Evolutionary conservation across 2,329 filamentous ascomycete species (phyloP).

Genomic region (Verticillium tricorpus): DNA sequence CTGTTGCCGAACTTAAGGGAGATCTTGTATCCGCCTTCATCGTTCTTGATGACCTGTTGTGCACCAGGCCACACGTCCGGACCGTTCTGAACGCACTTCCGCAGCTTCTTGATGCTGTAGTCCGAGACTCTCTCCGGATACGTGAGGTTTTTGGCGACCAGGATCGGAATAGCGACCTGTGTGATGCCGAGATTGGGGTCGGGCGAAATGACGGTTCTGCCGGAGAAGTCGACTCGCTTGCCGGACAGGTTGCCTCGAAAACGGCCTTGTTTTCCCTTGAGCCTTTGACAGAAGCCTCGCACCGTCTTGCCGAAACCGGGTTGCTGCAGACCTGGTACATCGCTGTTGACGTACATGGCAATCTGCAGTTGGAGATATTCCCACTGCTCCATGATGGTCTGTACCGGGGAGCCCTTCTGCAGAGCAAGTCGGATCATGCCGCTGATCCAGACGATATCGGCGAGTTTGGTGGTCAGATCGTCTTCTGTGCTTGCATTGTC

Average conservation of each 20-base stretch:
- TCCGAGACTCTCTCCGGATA: conserved; percentile 86
- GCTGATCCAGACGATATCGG: conserved; percentile 91
- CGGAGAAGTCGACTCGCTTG: conserved; percentile 98
- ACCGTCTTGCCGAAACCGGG: conserved; percentile 83
- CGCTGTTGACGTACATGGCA: conserved; percentile 97
- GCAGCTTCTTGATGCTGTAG: conserved; percentile 81
- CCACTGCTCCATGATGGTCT: conserved; percentile 97
- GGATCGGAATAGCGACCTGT: conserved; percentile 83
- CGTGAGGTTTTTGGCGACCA: conserved; percentile 94
- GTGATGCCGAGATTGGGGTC: conserved; percentile 93
- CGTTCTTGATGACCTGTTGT: conserved; percentile 68
- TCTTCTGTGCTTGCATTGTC: conserved; percentile 93
- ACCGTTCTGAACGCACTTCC: conserved; percentile 69
- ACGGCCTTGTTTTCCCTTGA: conserved; percentile 96
- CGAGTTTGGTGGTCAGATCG: conserved; percentile 93
- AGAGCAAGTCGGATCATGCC: conserved; percentile 80
- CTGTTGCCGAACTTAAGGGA: conserved; percentile 72
- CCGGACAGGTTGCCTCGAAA: conserved; percentile 96
- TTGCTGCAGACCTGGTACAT: conserved; percentile 88
- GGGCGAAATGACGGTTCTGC: conserved; percentile 93
- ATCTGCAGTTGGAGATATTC: conserved; percentile 94
- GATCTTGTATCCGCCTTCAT: conserved; percentile 62
- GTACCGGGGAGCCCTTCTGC: conserved; percentile 75
- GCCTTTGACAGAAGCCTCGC: conserved; percentile 86
- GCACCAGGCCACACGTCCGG: conserved; percentile 80